Conservation (phyloP, 148 eudicot species). For the Chenopodium quinoa region DNA sequence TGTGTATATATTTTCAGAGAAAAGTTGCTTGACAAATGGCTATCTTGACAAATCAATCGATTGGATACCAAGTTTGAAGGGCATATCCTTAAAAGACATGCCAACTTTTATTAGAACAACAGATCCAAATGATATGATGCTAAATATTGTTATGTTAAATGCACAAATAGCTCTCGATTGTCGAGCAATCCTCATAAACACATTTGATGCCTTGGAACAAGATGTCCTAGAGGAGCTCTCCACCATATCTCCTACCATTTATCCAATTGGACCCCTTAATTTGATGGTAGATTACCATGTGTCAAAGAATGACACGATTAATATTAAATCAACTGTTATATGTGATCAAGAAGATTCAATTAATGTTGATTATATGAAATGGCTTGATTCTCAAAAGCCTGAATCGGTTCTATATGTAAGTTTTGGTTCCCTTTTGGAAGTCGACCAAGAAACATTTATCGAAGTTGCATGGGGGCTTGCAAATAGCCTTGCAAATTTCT, state of each 20-base stretch:
- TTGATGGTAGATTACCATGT: too few relatives aligned
- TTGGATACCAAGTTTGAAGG: constrained; percentile 17
- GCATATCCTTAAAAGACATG: constrained; percentile 14
- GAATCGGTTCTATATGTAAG: constrained; percentile 20
- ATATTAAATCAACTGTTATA: too few relatives aligned
- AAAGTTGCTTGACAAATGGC: constrained; percentile 17
- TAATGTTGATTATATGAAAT: background rate
- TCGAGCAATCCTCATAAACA: constrained; percentile 14
- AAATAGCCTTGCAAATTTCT: constrained; percentile 11
- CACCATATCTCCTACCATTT: background rate
- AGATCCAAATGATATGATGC: constrained; percentile 8
- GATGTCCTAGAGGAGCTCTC: constrained; percentile 3
- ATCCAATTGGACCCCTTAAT: constrained; percentile 20
- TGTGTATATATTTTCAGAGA: background rate
- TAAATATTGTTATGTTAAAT: background rate
- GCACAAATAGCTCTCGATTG: background rate
- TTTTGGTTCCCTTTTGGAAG: constrained; percentile 19
- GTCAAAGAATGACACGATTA: too few relatives aligned
- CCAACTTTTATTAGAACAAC: constrained; percentile 12
- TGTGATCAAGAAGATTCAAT: too few relatives aligned
- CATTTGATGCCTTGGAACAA: constrained; percentile 22
- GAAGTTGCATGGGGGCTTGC: constrained; percentile 32
- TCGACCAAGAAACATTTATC: constrained; percentile 6
- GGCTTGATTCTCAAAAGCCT: constrained; percentile 22
- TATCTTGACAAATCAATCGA: constrained; percentile 11